Evolutionary conservation across 2,329 filamentous ascomycete genomes (phyloP), one percentile per base, ranked within the genome.

Genomic region (Pyrenophora teres): DNA sequence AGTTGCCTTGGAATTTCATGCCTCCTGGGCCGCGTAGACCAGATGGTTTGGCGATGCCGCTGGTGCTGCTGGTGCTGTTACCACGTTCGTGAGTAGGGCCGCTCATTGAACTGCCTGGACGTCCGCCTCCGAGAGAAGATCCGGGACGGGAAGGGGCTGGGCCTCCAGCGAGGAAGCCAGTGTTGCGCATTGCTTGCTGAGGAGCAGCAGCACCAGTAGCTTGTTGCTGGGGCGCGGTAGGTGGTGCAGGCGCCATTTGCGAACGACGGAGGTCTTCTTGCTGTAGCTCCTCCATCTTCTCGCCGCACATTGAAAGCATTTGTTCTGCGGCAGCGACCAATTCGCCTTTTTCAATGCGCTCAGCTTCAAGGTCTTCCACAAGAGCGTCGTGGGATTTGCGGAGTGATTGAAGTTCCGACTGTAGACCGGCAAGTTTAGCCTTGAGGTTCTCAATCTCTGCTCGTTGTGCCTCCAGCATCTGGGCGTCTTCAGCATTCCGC

Each of bases 301-400:
- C 74, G 19, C 75, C 71, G 54, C 81, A 80, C 75, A 93, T 85
- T 44, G 80, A 79, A 75, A 94, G 87, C 86, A 94, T 89, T 77
- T 94, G 90, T 72, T 94, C 90, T 1, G 90, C 90, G 4, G 91
- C 82, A 49, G 86, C 83, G 31, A 94, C 90, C 33, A 94, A 79
- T 75, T 93, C 90, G 46, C 89, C 88, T 79, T 94, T 93, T 76
- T 94, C 90, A 16, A 91, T 83, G 6, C 90, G 82, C 75, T 94
- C 90, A 54, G 82, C 79, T 70, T 92, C 86, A 6, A 94, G 80
- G 61, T 89, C 81, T 15, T 77, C 73, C 30, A 87, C 77, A 21
- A 92, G 78, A 30, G 83, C 79, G 27, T 83, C 80, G 59, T 91
- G 90, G 63, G 93, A 88, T 4, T 80, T 77, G 69, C 87, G 85